Evolutionary conservation across 306 rosid genomes (phyloP).

Genomic region (Citrullus amarus): DNA sequence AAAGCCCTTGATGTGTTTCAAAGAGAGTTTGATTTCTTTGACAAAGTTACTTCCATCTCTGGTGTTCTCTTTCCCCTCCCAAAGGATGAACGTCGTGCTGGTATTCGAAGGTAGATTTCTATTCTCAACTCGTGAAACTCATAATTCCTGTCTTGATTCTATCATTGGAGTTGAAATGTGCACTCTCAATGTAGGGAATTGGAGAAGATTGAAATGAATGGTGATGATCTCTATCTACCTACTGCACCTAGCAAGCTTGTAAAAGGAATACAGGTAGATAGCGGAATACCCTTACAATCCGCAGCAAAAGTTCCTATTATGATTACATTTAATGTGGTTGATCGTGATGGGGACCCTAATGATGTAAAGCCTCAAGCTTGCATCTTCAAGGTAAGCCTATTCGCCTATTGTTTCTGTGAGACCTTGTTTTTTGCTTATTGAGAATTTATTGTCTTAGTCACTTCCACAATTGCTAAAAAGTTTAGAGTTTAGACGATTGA

Average conservation of each 20-base stretch:
- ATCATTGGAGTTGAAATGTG: neutral
- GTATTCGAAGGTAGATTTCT: conserved; percentile 53
- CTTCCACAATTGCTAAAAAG: neutral
- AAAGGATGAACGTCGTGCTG: conserved; percentile 90
- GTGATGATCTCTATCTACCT: conserved; percentile 88
- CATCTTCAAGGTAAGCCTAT: conserved; percentile 70
- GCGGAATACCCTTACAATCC: conserved; percentile 94
- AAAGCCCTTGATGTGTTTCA: conserved; percentile 64
- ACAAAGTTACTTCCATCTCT: conserved; percentile 94
- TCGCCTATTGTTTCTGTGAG: neutral
- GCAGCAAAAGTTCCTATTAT: conserved; percentile 98
- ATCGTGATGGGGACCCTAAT: conserved; percentile 61
- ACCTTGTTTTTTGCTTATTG: neutral
- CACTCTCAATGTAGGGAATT: conserved; percentile 46
- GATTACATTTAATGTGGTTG: conserved; percentile 81
- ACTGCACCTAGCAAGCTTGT: conserved; percentile 83
- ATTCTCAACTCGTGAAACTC: neutral
- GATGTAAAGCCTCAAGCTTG: conserved; percentile 88
- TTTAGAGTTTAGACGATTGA: neutral
- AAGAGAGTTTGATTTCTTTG: conserved; percentile 93
- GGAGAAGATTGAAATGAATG: conserved; percentile 79
- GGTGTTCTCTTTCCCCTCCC: conserved; percentile 75
- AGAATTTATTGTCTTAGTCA: neutral
- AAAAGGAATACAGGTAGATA: conserved; percentile 73
- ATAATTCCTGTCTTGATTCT: neutral